Percentiles rank a stretch among this genome's conserved stretches.
Evolutionary conservation across 495 filamentous ascomycete species (phyloP).

Genomic region (Saxispiralis lemnorum): DNA sequence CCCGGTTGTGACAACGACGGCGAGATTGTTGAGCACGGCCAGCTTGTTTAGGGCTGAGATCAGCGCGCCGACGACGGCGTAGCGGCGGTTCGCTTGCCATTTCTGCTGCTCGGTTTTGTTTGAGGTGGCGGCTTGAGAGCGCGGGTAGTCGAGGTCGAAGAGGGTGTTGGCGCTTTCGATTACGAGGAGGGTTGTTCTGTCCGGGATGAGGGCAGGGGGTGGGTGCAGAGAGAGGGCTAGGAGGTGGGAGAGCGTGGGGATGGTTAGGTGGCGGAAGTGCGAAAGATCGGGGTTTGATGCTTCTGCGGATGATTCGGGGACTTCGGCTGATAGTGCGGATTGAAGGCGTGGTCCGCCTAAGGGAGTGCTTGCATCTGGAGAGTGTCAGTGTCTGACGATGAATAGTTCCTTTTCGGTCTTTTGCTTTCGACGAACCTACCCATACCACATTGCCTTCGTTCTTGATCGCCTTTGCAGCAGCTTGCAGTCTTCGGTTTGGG

Average conservation of each 20-base stretch:
- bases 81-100: constrained; percentile 44
- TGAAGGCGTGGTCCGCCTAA: not conserved
- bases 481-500: constrained; percentile 39
- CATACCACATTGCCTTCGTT: constrained; percentile 54
- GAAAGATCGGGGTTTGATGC: not conserved
- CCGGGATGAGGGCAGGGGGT: constrained; percentile 39
- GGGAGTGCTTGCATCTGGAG: not conserved
- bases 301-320: too few relatives aligned
- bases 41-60: constrained; percentile 43
- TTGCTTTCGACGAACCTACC: constrained; percentile 49
- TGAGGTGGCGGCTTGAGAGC: constrained; percentile 13
- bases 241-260: constrained; percentile 52
- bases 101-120: constrained; percentile 29
- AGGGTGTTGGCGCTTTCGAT: constrained; percentile 59
- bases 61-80: constrained; percentile 41
- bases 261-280: constrained; percentile 22
- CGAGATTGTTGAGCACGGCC: constrained; percentile 47
- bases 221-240: constrained; percentile 53
- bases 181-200: constrained; percentile 45
- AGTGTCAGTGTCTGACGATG: constrained; percentile 8
- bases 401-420: constrained; percentile 13
- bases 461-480: constrained; percentile 43
- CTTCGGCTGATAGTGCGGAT: too few relatives aligned
- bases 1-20: constrained; percentile 53
- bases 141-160: constrained; percentile 50